phyloP scores from a whole-genome alignment of 2,329 filamentous ascomycete genomes.

The Thelonectria olida region DNA sequence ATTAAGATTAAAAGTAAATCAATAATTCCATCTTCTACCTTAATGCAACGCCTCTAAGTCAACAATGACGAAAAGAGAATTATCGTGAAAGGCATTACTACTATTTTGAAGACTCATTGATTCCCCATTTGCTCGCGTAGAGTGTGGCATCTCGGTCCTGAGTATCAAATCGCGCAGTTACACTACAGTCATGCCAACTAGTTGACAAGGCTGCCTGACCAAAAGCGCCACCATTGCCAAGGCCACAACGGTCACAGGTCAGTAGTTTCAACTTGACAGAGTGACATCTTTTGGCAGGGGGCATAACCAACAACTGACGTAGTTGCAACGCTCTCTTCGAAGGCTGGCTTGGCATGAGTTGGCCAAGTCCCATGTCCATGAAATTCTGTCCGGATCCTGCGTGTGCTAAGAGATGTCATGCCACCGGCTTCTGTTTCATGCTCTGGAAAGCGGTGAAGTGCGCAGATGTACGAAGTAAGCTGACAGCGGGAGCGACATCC shows the following conservation, averaged over 20 bases:
- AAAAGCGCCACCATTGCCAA: background rate
- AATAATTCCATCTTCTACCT: no score
- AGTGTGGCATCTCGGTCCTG: background rate
- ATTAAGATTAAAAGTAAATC: no score
- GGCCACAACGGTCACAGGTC: background rate
- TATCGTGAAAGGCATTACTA: background rate
- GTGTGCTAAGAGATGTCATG: background rate
- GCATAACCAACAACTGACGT: background rate
- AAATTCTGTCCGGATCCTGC: background rate
- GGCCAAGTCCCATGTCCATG: background rate
- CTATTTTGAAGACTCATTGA: background rate
- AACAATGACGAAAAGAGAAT: no score
- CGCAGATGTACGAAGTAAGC: background rate
- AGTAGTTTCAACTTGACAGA: background rate
- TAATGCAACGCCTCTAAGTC: no score
- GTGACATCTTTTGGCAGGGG: background rate
- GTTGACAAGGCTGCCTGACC: background rate
- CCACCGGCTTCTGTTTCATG: background rate
- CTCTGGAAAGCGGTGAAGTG: background rate
- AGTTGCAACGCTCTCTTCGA: background rate
- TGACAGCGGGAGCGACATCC: background rate
- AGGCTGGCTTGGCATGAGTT: background rate
- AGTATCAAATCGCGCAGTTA: background rate
- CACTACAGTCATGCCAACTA: background rate
- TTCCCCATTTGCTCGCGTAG: background rate